Percentiles rank a stretch among this genome's conserved stretches.
Evolutionary conservation across 129 eudicot genomes (phyloP).

Genomic region (Saposhnikovia divaricata): DNA sequence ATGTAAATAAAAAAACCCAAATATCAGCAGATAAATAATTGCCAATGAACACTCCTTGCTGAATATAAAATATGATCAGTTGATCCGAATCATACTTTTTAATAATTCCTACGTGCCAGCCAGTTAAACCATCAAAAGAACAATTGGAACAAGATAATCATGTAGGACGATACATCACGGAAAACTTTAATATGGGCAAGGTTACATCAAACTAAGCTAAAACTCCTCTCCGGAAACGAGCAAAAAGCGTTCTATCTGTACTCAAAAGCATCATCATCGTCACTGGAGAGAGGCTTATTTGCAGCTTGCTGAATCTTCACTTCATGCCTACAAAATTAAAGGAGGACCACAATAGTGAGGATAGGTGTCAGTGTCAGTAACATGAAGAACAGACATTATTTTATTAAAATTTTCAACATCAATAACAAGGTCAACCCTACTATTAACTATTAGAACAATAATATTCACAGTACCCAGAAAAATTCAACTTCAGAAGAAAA

Average conservation of each 20-base stretch:
- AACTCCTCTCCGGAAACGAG: background rate
- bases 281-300: constrained; percentile 59
- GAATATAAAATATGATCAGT: background rate
- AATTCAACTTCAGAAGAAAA: background rate
- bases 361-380: no score
- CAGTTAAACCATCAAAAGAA: background rate
- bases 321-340: no score
- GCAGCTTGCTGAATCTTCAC: constrained; percentile 29
- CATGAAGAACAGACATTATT: background rate
- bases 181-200: background rate
- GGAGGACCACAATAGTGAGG: no score
- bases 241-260: constrained; percentile 7
- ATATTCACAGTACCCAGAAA: background rate
- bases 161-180: background rate
- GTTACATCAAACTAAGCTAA: background rate
- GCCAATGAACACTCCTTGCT: background rate
- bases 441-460: no score
- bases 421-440: no score
- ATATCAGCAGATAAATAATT: background rate
- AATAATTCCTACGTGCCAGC: background rate
- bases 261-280: constrained; percentile 61
- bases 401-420: background rate
- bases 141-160: background rate
- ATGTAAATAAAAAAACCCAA: background rate
- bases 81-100: background rate